Evolutionary conservation across 768 basidiomycete species (phyloP), one percentile per base, ranked within the genome.

Genomic region (Fomitopsis pulvina): DNA sequence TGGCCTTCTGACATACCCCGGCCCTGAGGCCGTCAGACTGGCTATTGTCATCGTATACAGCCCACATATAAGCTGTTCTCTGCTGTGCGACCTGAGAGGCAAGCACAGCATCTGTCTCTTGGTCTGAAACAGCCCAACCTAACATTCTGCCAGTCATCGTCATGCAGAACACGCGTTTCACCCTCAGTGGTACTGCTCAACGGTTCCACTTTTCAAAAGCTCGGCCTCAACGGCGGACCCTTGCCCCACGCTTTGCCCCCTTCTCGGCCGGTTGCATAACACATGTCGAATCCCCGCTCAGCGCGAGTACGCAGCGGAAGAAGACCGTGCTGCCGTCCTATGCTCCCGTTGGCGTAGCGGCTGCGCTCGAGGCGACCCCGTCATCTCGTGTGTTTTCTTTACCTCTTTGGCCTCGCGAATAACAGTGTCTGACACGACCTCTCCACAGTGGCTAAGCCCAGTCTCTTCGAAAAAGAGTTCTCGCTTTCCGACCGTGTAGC

Each of bases 261-360:
- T 37, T 37, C 34, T 37, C 34, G 14, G 18, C 34, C 14, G 34
- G 14, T 37, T 18, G 34, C 34, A 14, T 18, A 6, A 18, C 14
- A 14, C 18, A 18, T 16, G 14, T 18, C 34, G 41, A 42, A 22
- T 42, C 41, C 16, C 6, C 45, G 6, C 37, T 32, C 16, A 46
- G 45, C n/a, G 18, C 24, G 9, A 7, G 7, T 10, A 21, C 45
- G n/a, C 45, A 46, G 30, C 18, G 20, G 32, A 46, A 46, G 45
- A 32, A 12, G 32, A 46, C 30, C 30, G n/a, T 32, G 3, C 25
- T 37, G 7, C 81, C 80, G 5, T 75, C 77, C 25, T 70, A 79
- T 18, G 79, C 76, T 0, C 81, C 77, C 14, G 66, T 85, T 41
- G 84, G 84, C 0, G 80, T 85, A 37, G 69, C 68, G n/a, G 82